These are phyloP conservation scores for Boletellus ananas DNA, from an alignment of 768 basidiomycete genomes.

Conservation along the genomic window DNA sequence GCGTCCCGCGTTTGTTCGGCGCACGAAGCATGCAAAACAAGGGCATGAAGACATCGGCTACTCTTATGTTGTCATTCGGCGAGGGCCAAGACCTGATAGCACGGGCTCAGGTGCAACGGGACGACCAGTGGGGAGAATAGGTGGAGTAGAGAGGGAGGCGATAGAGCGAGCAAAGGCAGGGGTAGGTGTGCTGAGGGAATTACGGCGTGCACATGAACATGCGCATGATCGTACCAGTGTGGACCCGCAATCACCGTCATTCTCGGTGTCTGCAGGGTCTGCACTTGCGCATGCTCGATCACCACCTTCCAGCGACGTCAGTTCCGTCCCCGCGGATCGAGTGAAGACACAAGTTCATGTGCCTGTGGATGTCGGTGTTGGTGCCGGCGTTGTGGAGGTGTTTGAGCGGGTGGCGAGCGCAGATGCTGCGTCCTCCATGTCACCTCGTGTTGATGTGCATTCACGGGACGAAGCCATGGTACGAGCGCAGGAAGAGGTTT, in stretches of 20 bases:
- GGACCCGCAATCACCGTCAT: conserved; percentile 27
- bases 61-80: conserved; percentile 84
- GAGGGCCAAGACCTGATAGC: conserved; percentile 63
- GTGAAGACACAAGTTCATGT: conserved; percentile 9
- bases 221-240: conserved; percentile 10
- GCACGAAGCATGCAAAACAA: conserved; percentile 79
- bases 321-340: conserved; percentile 23
- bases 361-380: conserved; percentile 19
- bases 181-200: conserved; percentile 22
- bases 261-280: conserved; percentile 10
- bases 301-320: conserved; percentile 14
- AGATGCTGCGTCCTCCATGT: conserved; percentile 17
- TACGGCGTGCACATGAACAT: conserved; percentile 21
- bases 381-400: conserved; percentile 12
- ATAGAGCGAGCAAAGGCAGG: conserved; percentile 24
- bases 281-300: conserved; percentile 12
- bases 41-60: conserved; percentile 88
- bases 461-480: conserved; percentile 10
- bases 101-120: conserved; percentile 3
- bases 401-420: conserved; percentile 15
- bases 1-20: conserved; percentile 78
- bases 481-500: conserved; percentile 11
- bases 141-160: conserved; percentile 29
- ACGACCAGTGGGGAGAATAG: conserved; percentile 24
- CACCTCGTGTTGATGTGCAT: conserved; percentile 25